Conservation (phyloP, 305 asterid species). For the Plantago coronopus region DNA sequence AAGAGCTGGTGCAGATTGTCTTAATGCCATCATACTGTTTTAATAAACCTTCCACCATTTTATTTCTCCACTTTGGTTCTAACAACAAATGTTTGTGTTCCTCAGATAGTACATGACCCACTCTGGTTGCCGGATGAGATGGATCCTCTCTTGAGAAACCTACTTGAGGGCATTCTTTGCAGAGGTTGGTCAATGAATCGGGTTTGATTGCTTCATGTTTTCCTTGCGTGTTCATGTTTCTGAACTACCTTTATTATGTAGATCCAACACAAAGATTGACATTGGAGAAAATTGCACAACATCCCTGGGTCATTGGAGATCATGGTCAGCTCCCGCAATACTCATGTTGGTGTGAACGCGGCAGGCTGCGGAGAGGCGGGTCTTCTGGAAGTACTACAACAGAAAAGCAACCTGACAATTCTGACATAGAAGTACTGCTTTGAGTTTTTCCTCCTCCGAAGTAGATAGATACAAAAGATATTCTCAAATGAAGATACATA, state of each 20-base stretch:
- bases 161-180: conserved; percentile 83
- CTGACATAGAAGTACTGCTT: conserved; percentile 17
- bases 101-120: conserved; percentile 64
- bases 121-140: conserved; percentile 52
- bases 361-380: conserved; percentile 25
- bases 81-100: conserved; percentile 10
- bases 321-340: conserved; percentile 54
- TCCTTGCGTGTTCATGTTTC: neutral
- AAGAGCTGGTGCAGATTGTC: no score
- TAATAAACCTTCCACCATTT: neutral
- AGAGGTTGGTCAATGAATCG: conserved; percentile 45
- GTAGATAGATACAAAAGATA: conserved; percentile 4
- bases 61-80: conserved; percentile 4
- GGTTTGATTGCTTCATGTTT: conserved; percentile 1
- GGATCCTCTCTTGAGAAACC: conserved; percentile 63
- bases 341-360: conserved; percentile 69
- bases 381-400: conserved; percentile 26
- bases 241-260: conserved; percentile 26
- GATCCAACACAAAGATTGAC: conserved; percentile 67
- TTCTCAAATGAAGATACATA: conserved; percentile 2
- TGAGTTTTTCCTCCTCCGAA: neutral
- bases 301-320: conserved; percentile 65
- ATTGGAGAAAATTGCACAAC: conserved; percentile 53
- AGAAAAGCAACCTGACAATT: conserved; percentile 5
- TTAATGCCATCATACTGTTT: neutral